Evolutionary conservation across 2,329 filamentous ascomycete genomes (phyloP).

Genomic region (Alternaria atra): DNA sequence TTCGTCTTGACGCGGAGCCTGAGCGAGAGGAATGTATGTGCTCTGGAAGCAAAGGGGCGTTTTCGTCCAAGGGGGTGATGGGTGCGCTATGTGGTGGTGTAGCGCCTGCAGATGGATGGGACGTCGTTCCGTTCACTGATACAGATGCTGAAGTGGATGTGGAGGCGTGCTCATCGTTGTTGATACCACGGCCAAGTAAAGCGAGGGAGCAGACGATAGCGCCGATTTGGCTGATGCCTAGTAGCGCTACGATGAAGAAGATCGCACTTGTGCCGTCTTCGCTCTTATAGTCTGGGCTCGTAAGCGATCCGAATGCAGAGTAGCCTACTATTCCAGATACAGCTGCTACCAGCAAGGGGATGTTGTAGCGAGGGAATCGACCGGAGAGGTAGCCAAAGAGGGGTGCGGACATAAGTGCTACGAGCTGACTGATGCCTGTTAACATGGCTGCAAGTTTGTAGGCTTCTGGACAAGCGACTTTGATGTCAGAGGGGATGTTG

Average conservation of each 20-base stretch:
- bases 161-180: conserved; percentile 56
- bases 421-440: conserved; percentile 86
- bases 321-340: conserved; percentile 82
- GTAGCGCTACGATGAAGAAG: conserved; percentile 78
- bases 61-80: conserved; percentile 39
- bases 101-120: conserved; percentile 45
- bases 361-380: conserved; percentile 69
- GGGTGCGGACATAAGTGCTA: conserved; percentile 85
- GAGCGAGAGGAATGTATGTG: conserved; percentile 9
- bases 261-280: conserved; percentile 73
- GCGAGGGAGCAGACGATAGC: conserved; percentile 96
- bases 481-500: conserved; percentile 68
- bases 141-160: conserved; percentile 11
- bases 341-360: conserved; percentile 77
- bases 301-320: conserved; percentile 74
- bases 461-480: conserved; percentile 82
- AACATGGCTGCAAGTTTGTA: conserved; percentile 89
- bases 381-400: conserved; percentile 87
- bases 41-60: conserved; percentile 39
- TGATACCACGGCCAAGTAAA: conserved; percentile 81
- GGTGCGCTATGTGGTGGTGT: conserved; percentile 45
- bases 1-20: background rate
- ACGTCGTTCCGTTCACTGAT: conserved; percentile 23
- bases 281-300: conserved; percentile 77
- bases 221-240: conserved; percentile 94